Percentiles rank a stretch among this genome's conserved stretches.
These are phyloP conservation scores for Prorocentrum cordatum DNA, from an alignment of 169 alveolate species.

Conservation along the genomic window DNA sequence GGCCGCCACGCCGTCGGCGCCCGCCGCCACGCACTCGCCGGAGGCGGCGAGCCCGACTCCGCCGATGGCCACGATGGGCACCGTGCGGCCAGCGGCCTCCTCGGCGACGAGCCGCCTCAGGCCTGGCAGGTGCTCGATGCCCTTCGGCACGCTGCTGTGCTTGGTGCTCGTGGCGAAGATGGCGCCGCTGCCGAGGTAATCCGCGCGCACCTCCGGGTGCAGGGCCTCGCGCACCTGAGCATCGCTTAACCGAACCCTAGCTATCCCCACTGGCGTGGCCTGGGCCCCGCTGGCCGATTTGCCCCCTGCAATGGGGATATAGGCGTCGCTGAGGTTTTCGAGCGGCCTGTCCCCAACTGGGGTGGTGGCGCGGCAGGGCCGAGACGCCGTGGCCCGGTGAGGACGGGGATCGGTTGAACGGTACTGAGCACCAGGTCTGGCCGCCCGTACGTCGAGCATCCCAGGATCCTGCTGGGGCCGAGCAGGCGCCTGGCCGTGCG, in stretches of 20 bases:
- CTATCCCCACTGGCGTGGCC: too few relatives aligned
- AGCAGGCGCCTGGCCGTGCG: constrained; percentile 71
- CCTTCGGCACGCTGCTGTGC: constrained; percentile 18
- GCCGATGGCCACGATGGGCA: constrained; percentile 37
- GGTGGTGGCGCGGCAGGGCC: too few relatives aligned
- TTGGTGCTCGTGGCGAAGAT: constrained; percentile 62
- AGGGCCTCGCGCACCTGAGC: constrained; percentile 14
- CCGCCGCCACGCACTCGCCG: constrained; percentile 9
- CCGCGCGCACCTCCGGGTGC: constrained; percentile 63
- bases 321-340: too few relatives aligned
- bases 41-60: constrained; percentile 5
- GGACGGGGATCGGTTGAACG: too few relatives aligned
- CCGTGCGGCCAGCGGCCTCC: constrained; percentile 3
- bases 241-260: too few relatives aligned
- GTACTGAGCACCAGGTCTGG: constrained; percentile 65
- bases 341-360: too few relatives aligned
- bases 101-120: constrained; percentile 12
- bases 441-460: constrained; percentile 73
- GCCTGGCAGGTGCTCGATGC: constrained; percentile 14
- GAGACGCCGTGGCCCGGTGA: too few relatives aligned
- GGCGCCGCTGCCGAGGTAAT: constrained; percentile 68
- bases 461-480: constrained; percentile 74
- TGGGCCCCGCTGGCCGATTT: too few relatives aligned
- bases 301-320: too few relatives aligned
- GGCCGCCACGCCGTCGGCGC: constrained; percentile 45